Base-by-base conservation (phyloP, 139 green algal genomes). In the Tetradesmus lagerheimii region DNA sequence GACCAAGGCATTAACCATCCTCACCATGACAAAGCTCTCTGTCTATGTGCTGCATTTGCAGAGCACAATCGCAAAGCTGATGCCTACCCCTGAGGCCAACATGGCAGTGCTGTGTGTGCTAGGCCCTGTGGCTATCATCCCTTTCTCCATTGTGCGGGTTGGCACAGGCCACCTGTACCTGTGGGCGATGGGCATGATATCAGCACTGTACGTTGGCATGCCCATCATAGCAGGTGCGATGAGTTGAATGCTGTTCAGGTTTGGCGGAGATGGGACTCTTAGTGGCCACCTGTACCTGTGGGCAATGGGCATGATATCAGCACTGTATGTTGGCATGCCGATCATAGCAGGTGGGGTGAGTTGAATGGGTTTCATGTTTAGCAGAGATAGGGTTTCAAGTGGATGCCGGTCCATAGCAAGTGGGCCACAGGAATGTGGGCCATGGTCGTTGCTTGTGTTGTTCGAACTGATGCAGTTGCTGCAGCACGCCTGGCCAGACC, bases 141-240 rank as follows among this genome's bases (percentile, higher is more conserved):
- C 85, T 9, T 89, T 89, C 43, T 29, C 66, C 23, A 53, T 53
- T 37, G 80, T 37, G 6, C 39, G 85, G 1, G 85, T 89, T 12
- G 85, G 85, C 85, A 83, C 41, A 23, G 64, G 85, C 43, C 67
- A 83, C 67, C 41, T 47, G 34, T 83, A 57, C 71, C 29, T 89
- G 29, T 89, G 67, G 67, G 85, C 85, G 16, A 89, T 89, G 67
- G 85, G 85, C n/a, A 89, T 89, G 85, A 23, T 89, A 29, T 83
- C 85, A 8, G 41, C 71, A 2, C 85, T 89, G n/a, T 89, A 89
- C 14, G 23, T 89, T 2, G 85, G 85, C 9, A 62, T 89, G 43
- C 85, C 85, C 2, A 82, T 89, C 35, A 50, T 83, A 31, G 57
- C 57, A 31, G 57, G 57, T 71, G 57, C 57, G 57, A 20, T n/a